Evolutionary conservation across 805 yeast genomes (phyloP).

Genomic region (Hermanozyma aechmeae): DNA sequence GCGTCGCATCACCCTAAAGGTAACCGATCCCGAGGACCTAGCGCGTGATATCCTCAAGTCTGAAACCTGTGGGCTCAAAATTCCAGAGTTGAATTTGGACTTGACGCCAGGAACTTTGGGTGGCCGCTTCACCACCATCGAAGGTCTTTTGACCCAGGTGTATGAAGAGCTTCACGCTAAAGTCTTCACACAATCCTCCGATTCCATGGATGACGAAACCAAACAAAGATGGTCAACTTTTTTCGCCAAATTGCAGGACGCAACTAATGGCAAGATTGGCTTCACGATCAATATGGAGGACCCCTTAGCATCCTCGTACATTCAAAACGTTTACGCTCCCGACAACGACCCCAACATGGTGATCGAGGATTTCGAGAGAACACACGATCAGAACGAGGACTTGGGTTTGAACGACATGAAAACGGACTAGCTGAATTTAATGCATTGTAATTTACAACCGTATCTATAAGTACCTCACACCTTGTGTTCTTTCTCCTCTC

Average conservation of each 20-base stretch:
- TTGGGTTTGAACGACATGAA: slow-evolving; percentile 65
- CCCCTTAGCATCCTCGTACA: slow-evolving; percentile 90
- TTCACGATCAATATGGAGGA: slow-evolving; percentile 89
- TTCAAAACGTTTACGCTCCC: slow-evolving; percentile 98
- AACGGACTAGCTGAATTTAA: slow-evolving; percentile 14
- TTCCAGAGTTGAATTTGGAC: slow-evolving; percentile 87
- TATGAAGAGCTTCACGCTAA: slow-evolving; percentile 79
- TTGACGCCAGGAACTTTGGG: slow-evolving; percentile 95
- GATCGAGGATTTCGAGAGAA: slow-evolving; percentile 84
- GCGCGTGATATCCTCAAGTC: slow-evolving; percentile 91
- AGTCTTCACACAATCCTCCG: slow-evolving; percentile 80
- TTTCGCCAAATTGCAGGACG: slow-evolving; percentile 64
- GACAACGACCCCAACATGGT: slow-evolving; percentile 95
- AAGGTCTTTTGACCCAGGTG: slow-evolving; percentile 86
- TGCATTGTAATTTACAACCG: no score
- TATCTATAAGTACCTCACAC: no score
- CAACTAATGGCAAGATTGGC: slow-evolving; percentile 69
- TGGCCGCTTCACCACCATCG: slow-evolving; percentile 95
- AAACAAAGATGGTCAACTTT: slow-evolving; percentile 77
- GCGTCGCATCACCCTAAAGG: slow-evolving; percentile 56
- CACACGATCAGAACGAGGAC: slow-evolving; percentile 82
- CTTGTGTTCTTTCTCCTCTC: no score
- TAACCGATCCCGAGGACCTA: slow-evolving; percentile 87
- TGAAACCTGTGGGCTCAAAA: slow-evolving; percentile 78
- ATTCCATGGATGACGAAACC: slow-evolving; percentile 77